Evolutionary conservation across 306 rosid species (phyloP), one percentile per base, ranked within the genome.

Genomic region (Cicer judaicum): DNA sequence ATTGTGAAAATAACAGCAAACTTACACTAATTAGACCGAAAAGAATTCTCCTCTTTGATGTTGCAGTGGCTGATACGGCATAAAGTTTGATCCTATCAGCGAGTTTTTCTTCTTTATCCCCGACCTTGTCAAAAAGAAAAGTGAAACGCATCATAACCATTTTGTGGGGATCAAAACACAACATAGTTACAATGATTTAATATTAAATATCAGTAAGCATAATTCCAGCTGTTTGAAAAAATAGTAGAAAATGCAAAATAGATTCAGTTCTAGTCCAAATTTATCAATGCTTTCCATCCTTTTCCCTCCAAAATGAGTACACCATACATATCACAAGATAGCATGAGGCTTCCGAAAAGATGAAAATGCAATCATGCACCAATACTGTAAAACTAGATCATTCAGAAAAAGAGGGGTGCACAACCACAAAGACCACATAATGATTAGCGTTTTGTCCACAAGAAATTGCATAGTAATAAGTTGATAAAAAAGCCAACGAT

Each of bases 1-100:
- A 82, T 42, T 62, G 48, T 21, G 65, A 42, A 64, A 77, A 54
- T 16, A 70, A 48, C 66, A 49, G 39, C 52, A 41, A 62, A 77
- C 69, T 86, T 82, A 94, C 98, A 3, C 94, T 88, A 75, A 94
- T 71, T 78, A 94, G 97, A 82, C 90, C 98, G 73, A 89, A 88
- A 80, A 91, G 97, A 80, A 91, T 80, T 74, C 89, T 91, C 74
- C 91, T 85, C 83, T 93, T 93, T 60, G 97, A 91, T 53, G 90
- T 85, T 62, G 88, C 69, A 64, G 96, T 91, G 67, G 98, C 74
- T 70, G 92, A 79, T 79, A 91, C 38, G 19, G 94, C 98, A 81
- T 83, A 80, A 50, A 93, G 97, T 73, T 88, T 91, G 85, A 93
- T 93, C 74, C 98, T 96, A 78, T 91, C 92, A n/a, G 97, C 98